Percentiles rank a stretch among this genome's conserved stretches.
Conservation (phyloP, 225 moss, liverwort and hornwort genomes). For the Pseudoscleropodium purum region DNA sequence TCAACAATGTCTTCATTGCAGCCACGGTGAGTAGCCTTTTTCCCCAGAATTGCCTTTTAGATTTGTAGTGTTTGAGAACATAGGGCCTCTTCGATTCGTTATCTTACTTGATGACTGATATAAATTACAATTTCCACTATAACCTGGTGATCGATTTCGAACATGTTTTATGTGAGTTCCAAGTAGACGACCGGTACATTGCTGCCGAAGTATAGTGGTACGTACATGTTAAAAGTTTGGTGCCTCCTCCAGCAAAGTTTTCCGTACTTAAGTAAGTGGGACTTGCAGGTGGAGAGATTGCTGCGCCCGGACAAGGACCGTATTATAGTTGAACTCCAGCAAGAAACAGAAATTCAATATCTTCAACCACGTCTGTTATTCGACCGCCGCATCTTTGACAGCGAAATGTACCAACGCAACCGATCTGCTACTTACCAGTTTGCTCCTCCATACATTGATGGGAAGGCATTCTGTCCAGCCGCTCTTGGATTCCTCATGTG, state of each 20-base stretch:
- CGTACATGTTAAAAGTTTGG: background rate
- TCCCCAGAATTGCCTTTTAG: background rate
- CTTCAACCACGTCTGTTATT: conserved; percentile 75
- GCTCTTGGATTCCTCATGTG: conserved; percentile 88
- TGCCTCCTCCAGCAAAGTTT: background rate
- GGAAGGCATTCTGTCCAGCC: conserved; percentile 85
- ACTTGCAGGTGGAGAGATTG: conserved; percentile 71
- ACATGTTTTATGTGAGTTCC: background rate
- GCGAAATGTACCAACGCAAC: conserved; percentile 76
- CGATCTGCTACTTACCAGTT: conserved; percentile 86
- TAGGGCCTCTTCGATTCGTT: background rate
- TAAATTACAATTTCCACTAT: background rate
- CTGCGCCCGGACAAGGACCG: conserved; percentile 53
- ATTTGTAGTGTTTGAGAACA: background rate
- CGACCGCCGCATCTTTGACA: conserved; percentile 77
- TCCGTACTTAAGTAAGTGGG: background rate
- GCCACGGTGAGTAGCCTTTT: conserved; percentile 26
- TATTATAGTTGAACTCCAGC: conserved; percentile 84
- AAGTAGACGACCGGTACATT: background rate
- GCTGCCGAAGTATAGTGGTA: background rate
- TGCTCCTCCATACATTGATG: conserved; percentile 85
- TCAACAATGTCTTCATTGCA: conserved; percentile 57
- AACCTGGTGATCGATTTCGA: background rate
- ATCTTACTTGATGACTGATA: background rate
- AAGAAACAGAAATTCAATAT: conserved; percentile 78